phyloP scores from a whole-genome alignment of 495 filamentous ascomycete genomes.

The Friedmanniomyces endolithicus region DNA sequence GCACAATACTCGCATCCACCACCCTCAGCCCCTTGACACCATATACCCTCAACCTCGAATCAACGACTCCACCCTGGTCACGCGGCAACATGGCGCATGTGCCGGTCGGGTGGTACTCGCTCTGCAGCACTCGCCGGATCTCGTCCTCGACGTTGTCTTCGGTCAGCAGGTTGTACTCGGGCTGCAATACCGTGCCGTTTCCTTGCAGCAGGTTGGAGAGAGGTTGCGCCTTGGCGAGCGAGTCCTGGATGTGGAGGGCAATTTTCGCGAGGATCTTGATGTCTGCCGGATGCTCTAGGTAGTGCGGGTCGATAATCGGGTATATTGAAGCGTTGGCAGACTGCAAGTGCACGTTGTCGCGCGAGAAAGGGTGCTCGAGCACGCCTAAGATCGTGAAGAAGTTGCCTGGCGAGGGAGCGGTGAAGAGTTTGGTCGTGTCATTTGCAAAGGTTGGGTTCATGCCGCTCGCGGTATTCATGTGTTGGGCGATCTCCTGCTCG shows the following conservation, averaged over 20 bases:
- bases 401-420: conserved; percentile 7
- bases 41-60: conserved; percentile 30
- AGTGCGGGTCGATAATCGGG: conserved; percentile 12
- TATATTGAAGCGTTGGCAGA: conserved; percentile 2
- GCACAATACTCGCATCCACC: conserved; percentile 24
- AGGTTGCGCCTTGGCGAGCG: neutral
- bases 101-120: conserved; percentile 16
- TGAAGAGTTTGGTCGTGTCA: conserved; percentile 13
- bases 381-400: conserved; percentile 11
- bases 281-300: conserved; percentile 7
- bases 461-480: conserved; percentile 1
- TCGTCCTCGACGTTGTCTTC: conserved; percentile 5
- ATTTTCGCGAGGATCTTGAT: conserved; percentile 5
- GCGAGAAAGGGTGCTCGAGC: conserved; percentile 13
- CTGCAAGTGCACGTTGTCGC: conserved; percentile 17
- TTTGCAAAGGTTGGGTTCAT: conserved; percentile 1
- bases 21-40: conserved; percentile 22
- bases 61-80: conserved; percentile 38
- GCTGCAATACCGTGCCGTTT: neutral
- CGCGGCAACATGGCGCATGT: conserved; percentile 28
- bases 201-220: neutral
- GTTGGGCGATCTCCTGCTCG: neutral
- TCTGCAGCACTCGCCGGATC: conserved; percentile 1
- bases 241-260: conserved; percentile 2
- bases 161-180: neutral